phyloP scores from a whole-genome alignment of 441 rosid genomes.

The Syzygium syzygioides region DNA sequence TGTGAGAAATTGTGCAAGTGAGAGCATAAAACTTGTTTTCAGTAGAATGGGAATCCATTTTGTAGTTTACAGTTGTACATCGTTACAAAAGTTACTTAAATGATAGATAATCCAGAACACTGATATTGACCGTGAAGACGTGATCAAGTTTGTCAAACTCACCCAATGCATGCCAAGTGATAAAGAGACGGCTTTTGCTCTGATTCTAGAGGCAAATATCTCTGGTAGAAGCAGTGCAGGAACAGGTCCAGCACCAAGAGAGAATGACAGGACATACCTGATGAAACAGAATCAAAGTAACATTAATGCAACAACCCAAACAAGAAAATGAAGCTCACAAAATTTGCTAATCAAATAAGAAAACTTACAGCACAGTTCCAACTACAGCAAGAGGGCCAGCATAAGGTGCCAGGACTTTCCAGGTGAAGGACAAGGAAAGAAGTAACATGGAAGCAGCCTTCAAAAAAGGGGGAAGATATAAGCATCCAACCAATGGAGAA shows the following conservation, averaged over 20 bases:
- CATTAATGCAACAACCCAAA: conserved; percentile 6
- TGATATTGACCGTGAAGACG: neutral
- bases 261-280: conserved; percentile 94
- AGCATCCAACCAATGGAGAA: neutral
- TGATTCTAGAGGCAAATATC: conserved; percentile 90
- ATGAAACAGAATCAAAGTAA: conserved; percentile 7
- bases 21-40: neutral
- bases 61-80: neutral
- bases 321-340: neutral
- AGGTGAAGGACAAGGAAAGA: conserved; percentile 86
- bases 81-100: neutral
- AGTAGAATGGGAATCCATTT: neutral
- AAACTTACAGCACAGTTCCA: conserved; percentile 93
- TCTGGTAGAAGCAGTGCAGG: conserved; percentile 97
- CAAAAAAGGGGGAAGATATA: neutral
- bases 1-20: neutral
- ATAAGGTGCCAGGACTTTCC: conserved; percentile 90
- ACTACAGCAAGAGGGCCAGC: conserved; percentile 86
- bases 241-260: conserved; percentile 99
- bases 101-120: neutral
- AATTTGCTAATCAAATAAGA: neutral
- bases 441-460: conserved; percentile 94
- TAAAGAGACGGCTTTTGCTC: conserved; percentile 94
- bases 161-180: conserved; percentile 99
- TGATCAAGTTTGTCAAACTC: conserved; percentile 12